phyloP scores from a whole-genome alignment of 2,329 filamentous ascomycete genomes.

The Pseudogymnoascus sp. region DNA sequence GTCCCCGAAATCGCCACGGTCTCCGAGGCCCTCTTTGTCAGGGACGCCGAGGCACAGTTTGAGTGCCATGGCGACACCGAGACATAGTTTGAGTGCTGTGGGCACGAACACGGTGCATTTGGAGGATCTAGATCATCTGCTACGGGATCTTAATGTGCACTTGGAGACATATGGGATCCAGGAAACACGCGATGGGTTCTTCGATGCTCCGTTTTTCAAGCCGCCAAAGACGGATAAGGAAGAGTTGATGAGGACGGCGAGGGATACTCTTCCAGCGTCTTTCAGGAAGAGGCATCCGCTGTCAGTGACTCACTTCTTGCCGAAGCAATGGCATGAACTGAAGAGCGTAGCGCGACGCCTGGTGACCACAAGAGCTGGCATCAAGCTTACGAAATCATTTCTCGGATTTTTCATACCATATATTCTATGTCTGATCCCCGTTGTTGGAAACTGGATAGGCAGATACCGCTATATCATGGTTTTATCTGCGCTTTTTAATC shows the following conservation, averaged over 20 bases:
- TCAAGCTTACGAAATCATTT: constrained; percentile 45
- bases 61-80: not conserved
- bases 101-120: not conserved
- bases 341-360: constrained; percentile 34
- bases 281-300: constrained; percentile 38
- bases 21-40: not conserved
- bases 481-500: constrained; percentile 49
- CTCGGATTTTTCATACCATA: constrained; percentile 50
- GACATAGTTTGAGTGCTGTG: not conserved
- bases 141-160: constrained; percentile 29
- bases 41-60: not conserved
- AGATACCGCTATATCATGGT: constrained; percentile 47
- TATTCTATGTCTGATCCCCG: constrained; percentile 44
- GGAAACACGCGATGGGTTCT: constrained; percentile 36
- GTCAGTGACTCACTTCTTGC: constrained; percentile 39
- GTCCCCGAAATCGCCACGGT: constrained; percentile 11
- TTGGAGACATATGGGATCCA: constrained; percentile 36
- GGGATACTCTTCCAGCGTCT: constrained; percentile 37
- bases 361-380: constrained; percentile 41
- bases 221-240: constrained; percentile 32
- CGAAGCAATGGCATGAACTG: constrained; percentile 39
- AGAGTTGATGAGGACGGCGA: constrained; percentile 34
- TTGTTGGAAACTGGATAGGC: constrained; percentile 42
- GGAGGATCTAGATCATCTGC: constrained; percentile 22
- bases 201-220: constrained; percentile 35